Evolutionary conservation across 73 alveolate genomes (phyloP).

Genomic region (Blepharisma stoltei): DNA sequence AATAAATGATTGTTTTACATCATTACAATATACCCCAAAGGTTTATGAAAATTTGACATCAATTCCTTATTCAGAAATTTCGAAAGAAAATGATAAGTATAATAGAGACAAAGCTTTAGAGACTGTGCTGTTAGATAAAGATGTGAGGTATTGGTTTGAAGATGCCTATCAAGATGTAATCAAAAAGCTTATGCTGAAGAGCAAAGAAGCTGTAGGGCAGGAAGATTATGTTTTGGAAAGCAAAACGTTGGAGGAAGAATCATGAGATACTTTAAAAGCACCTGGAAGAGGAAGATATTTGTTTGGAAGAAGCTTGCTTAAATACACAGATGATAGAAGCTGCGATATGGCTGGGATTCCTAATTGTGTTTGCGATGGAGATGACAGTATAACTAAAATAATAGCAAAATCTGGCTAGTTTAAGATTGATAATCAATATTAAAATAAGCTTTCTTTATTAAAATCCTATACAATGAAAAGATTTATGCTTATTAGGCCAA

Average conservation of each 20-base stretch:
- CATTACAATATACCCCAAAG: not conserved
- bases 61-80: not conserved
- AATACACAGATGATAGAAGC: not conserved
- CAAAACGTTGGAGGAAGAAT: not conserved
- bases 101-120: not conserved
- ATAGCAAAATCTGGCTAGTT: too few relatives aligned
- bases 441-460: too few relatives aligned
- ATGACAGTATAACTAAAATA: too few relatives aligned
- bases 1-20: not conserved
- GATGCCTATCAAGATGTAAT: conserved; percentile 28
- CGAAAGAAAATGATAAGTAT: not conserved
- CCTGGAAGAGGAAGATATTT: conserved; percentile 29
- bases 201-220: not conserved
- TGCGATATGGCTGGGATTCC: conserved; percentile 9
- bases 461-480: too few relatives aligned
- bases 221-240: not conserved
- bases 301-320: conserved; percentile 28
- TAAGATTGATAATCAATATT: too few relatives aligned
- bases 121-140: not conserved
- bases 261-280: not conserved
- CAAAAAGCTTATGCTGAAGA: not conserved
- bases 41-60: conserved; percentile 1
- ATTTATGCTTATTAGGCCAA: too few relatives aligned
- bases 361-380: conserved; percentile 5
- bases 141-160: conserved; percentile 18